Base-by-base conservation (phyloP, 768 basidiomycete species). In the Kondoa malvinella region DNA sequence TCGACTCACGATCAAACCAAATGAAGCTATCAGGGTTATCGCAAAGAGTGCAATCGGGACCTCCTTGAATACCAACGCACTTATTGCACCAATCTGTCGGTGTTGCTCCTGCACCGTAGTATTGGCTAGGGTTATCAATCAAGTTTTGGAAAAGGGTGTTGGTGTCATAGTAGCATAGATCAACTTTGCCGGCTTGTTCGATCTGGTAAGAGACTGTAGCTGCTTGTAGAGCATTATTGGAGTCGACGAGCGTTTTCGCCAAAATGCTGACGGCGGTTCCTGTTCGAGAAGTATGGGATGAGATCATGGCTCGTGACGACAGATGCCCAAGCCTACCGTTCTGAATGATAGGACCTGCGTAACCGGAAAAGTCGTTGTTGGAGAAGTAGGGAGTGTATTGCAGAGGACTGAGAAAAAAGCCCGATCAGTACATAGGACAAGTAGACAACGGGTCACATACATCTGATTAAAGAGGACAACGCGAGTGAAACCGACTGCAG, bases 401-500 rank as follows among this genome's bases (percentile, higher is more conserved):
- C n/a, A 60, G 58, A 30, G 58, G 58, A 14, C 58, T 60, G 58
- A 12, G 25, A n/a, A 25, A 60, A n/a, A 30, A 14, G 15, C 15
- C 50, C 14, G 14, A 56, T 56, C 50, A n/a, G 50, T 56, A 56
- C n/a, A 14, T 14, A 14, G 50, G 15, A n/a, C 50, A 14, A 56
- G 15, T n/a, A 56, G n/a, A n/a, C n/a, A n/a, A n/a, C n/a, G n/a
- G n/a, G n/a, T n/a, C n/a, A n/a, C n/a, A 56, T n/a, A 60, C 58
- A 60, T 12, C 58, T 60, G n/a, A 15, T 60, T 60, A n/a, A 60
- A 60, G 14, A 60, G 25, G 58, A 60, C 58, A 60, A 60, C 25
- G 26, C 58, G 58, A 25, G 25, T 25, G 58, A 60, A 60, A 12
- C 58, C 58, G 26, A 60, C 58, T n/a, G n/a, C 8, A 12, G 15